Evolutionary conservation across 2,329 filamentous ascomycete species (phyloP).

Genomic region (Fusarium fracticaudum): DNA sequence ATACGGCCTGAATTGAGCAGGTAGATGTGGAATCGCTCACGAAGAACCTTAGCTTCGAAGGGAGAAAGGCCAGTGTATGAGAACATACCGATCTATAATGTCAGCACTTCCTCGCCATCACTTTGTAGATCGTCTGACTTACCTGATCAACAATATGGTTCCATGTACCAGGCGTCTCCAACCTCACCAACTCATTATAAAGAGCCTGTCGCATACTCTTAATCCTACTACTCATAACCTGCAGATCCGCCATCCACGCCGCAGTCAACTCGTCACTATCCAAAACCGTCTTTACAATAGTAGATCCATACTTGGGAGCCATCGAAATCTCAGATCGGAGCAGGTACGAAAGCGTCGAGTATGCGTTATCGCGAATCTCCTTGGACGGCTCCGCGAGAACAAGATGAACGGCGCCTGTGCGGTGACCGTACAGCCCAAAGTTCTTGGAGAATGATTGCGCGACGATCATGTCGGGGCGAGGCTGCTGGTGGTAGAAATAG

Average conservation of each 20-base stretch:
- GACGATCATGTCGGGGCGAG: constrained; percentile 82
- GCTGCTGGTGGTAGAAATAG: constrained; percentile 74
- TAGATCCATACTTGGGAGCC: constrained; percentile 90
- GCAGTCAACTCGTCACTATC: constrained; percentile 82
- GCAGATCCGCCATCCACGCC: constrained; percentile 91
- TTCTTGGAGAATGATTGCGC: constrained; percentile 98
- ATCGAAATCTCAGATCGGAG: constrained; percentile 97
- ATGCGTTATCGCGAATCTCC: constrained; percentile 46
- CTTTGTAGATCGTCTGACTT: accelerated
- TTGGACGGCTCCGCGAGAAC: constrained; percentile 88
- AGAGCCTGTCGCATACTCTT: constrained; percentile 86
- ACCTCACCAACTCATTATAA: constrained; percentile 81
- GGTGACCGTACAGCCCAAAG: constrained; percentile 97
- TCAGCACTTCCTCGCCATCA: not conserved
- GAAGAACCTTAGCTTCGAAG: constrained; percentile 74
- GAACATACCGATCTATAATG: constrained; percentile 92
- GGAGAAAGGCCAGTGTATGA: constrained; percentile 85
- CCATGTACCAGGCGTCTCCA: constrained; percentile 89
- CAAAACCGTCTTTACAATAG: constrained; percentile 84
- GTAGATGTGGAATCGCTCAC: constrained; percentile 78
- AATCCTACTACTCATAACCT: constrained; percentile 94
- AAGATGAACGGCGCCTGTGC: constrained; percentile 94
- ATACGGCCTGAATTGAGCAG: constrained; percentile 56
- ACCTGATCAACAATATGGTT: constrained; percentile 87
- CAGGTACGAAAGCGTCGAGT: constrained; percentile 60